Percentiles rank a stretch among this genome's conserved stretches.
phyloP scores from a whole-genome alignment of 768 basidiomycete genomes.

The Panellus pusillus region DNA sequence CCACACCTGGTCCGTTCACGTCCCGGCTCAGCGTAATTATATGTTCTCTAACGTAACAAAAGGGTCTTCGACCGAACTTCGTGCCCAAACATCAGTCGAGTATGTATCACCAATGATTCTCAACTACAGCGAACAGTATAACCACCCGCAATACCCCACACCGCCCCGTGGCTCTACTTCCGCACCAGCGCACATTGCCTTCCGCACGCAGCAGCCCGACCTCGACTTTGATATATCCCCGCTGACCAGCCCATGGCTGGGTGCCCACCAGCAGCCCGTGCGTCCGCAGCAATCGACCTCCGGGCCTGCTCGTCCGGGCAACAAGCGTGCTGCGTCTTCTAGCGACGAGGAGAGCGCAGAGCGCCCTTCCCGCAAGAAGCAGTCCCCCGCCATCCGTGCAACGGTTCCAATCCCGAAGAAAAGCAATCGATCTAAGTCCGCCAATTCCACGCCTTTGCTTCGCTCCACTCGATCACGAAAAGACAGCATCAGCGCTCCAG shows the following conservation, averaged over 20 bases:
- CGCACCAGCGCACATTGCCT: conserved; percentile 75
- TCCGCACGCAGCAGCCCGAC: conserved; percentile 49
- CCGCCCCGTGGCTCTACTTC: conserved; percentile 50
- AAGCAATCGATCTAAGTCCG: conserved; percentile 45
- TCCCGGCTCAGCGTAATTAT: conserved; percentile 19
- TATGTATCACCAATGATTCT: conserved; percentile 65
- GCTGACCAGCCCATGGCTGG: conserved; percentile 80
- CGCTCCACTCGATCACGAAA: conserved; percentile 44
- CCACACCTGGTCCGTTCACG: conserved; percentile 59
- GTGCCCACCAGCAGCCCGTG: conserved; percentile 47
- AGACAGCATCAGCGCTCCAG: conserved; percentile 40
- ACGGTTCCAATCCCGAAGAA: conserved; percentile 28
- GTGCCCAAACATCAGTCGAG: conserved; percentile 42
- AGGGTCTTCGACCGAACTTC: conserved; percentile 24
- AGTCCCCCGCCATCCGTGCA: conserved; percentile 49
- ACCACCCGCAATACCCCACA: conserved; percentile 21
- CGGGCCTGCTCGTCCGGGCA: conserved; percentile 15
- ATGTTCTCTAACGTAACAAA: conserved; percentile 8
- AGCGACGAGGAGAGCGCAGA: conserved; percentile 49
- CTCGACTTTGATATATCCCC: conserved; percentile 77
- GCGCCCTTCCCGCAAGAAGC: conserved; percentile 52
- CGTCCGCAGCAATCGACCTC: conserved; percentile 19
- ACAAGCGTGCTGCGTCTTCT: conserved; percentile 56
- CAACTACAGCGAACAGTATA: conserved; percentile 36
- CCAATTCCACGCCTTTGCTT: conserved; percentile 60